Evolutionary conservation across 2,329 filamentous ascomycete genomes (phyloP).

Genomic region (Phialemonium atrogriseum): DNA sequence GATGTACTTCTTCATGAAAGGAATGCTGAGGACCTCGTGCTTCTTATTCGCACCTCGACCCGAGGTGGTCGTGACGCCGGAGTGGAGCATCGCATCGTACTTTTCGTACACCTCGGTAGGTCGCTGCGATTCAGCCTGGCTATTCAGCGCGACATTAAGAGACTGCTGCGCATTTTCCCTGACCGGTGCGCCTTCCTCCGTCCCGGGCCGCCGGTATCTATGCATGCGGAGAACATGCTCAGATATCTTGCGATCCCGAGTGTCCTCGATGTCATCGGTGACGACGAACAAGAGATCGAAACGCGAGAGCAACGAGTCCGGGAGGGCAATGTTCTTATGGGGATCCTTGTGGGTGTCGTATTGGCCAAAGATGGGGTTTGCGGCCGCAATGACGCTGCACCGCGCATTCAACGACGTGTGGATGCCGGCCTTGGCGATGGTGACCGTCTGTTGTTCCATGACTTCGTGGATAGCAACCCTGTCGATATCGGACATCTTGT

Average conservation of each 20-base stretch:
- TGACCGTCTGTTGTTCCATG: conserved; percentile 99
- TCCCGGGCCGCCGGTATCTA: conserved; percentile 83
- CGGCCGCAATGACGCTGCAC: conserved; percentile 92
- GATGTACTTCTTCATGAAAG: conserved; percentile 99
- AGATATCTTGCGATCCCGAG: conserved; percentile 80
- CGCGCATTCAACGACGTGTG: conserved; percentile 95
- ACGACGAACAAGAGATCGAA: conserved; percentile 97
- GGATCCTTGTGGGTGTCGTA: conserved; percentile 98
- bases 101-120: conserved; percentile 92
- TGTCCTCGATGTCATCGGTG: conserved; percentile 95
- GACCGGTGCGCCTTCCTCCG: conserved; percentile 89
- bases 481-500: conserved; percentile 99
- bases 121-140: conserved; percentile 61
- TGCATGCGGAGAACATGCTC: conserved; percentile 98
- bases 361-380: conserved; percentile 96
- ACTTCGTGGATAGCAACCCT: conserved; percentile 99
- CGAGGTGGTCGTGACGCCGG: conserved; percentile 71
- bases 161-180: conserved; percentile 79
- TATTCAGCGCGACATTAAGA: conserved; percentile 79
- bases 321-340: conserved; percentile 95
- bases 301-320: conserved; percentile 92
- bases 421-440: conserved; percentile 96
- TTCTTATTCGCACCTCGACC: conserved; percentile 68
- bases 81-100: conserved; percentile 91
- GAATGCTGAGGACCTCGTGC: conserved; percentile 85